phyloP scores from a whole-genome alignment of 352 stramenopile species.

The Globisporangium irregulare region DNA sequence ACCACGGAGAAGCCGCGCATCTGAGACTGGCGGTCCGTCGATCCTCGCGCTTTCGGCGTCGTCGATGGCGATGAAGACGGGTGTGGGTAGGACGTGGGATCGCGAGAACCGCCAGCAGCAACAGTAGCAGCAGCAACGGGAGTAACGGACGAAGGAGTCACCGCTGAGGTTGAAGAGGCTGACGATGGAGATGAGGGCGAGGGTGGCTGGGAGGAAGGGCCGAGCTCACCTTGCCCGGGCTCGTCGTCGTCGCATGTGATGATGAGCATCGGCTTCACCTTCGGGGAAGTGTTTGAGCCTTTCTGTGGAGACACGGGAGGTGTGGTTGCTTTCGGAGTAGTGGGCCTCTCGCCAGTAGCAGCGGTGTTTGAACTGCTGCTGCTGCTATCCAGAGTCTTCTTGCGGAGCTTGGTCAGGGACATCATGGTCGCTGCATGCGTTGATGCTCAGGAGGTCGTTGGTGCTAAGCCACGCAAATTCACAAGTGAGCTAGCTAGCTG shows the following conservation, averaged over 20 bases:
- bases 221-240: background rate
- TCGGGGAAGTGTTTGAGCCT: conserved; percentile 14
- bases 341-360: background rate
- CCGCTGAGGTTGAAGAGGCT: too few relatives aligned
- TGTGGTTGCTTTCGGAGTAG: background rate
- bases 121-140: background rate
- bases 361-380: background rate
- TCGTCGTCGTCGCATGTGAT: conserved; percentile 14
- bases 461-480: background rate
- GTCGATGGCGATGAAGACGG: background rate
- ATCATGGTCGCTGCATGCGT: conserved; percentile 7
- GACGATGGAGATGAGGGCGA: background rate
- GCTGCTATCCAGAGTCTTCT: conserved; percentile 13
- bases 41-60: conserved; percentile 16
- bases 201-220: background rate
- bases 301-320: conserved; percentile 10
- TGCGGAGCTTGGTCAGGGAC: conserved; percentile 8
- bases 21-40: conserved; percentile 23
- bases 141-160: background rate
- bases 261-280: conserved; percentile 22
- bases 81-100: background rate
- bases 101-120: background rate
- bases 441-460: background rate
- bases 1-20: conserved; percentile 41
- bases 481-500: background rate